phyloP scores from a whole-genome alignment of 768 basidiomycete genomes.

The Tylopilus balloui region DNA sequence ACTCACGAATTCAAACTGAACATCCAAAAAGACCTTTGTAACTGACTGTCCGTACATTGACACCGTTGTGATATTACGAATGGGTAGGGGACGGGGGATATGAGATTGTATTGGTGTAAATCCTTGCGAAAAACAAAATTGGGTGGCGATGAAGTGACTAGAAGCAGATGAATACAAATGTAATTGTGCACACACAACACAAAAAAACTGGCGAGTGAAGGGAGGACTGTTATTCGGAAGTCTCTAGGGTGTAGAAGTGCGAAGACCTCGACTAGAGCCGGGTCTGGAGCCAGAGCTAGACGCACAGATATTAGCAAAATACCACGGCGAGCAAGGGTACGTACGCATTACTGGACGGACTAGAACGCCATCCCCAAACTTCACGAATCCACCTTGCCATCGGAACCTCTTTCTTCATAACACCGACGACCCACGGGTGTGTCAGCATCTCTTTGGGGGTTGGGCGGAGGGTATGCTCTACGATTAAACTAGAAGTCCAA shows the following conservation, averaged over 20 bases:
- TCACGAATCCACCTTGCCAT: constrained; percentile 88
- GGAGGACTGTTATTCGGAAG: neutral
- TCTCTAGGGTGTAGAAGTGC: constrained; percentile 24
- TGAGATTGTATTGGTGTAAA: constrained; percentile 20
- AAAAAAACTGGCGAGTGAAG: constrained; percentile 3
- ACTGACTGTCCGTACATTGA: constrained; percentile 19
- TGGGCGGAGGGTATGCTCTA: constrained; percentile 65
- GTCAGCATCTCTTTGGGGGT: constrained; percentile 77
- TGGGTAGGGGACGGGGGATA: constrained; percentile 6
- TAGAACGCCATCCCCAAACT: constrained; percentile 73
- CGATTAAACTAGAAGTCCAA: constrained; percentile 60
- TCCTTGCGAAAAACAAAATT: constrained; percentile 17
- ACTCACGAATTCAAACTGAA: neutral
- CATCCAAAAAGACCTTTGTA: constrained; percentile 5
- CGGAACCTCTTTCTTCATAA: constrained; percentile 78
- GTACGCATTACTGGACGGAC: constrained; percentile 28
- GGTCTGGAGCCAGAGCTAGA: constrained; percentile 26
- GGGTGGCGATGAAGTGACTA: constrained; percentile 8
- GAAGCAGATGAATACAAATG: constrained; percentile 19
- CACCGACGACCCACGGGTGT: constrained; percentile 77
- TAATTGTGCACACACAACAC: constrained; percentile 18
- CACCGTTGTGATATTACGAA: constrained; percentile 13
- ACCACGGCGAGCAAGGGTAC: neutral
- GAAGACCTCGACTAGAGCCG: constrained; percentile 28
- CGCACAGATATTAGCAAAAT: neutral